Base-by-base conservation (phyloP, 2,329 filamentous ascomycete species). In the Elsinoe batatas region DNA sequence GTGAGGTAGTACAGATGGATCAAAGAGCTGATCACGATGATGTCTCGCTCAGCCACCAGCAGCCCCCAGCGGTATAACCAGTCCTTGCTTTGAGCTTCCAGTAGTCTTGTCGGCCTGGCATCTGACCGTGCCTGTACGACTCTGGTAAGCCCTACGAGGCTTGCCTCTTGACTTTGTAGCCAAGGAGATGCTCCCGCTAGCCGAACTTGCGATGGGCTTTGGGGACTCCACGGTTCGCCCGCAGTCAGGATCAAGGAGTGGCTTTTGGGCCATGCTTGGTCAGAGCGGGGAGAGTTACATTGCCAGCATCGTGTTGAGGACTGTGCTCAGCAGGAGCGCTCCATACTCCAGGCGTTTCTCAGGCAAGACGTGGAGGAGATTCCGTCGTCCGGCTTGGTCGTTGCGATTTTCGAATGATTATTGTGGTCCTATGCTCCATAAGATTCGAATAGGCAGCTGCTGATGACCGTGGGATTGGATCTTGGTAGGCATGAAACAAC, bases 161-260 rank as follows among this genome's bases (percentile, higher is more conserved):
- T 49, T 49, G 44, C 8, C 44, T 15, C 11, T 40, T 40, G 37
- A 40, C 37, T 18, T 40, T 36, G 7, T 15, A 22, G 26, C 36
- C 33, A 51, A 51, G 47, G 7, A 18, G 18, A 3, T 22, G n/a
- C 8, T 51, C 33, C 12, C 26, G 32, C 47, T 51, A 51, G 47
- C 47, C 33, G 47, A 51, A 51, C 33, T 38, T 36, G 47, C n/a
- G 47, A 38, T 51, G 47, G 47, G 32, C 47, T 51, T 51, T 38
- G 33, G 10, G 26, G 18, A 15, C 32, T 18, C 47, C 47, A 37
- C 17, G n/a, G 47, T 17, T 35, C 6, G 15, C 26, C 40, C 40
- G 40, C 26, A 22, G 26, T 26, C 18, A 26, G 11, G 44, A 49
- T 49, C 44, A 49, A 30, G 30, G 35, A 26, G 44, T 30, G 44